Conservation (phyloP, 108 stramenopile species). For the Stephanodiscus minutulus region DNA sequence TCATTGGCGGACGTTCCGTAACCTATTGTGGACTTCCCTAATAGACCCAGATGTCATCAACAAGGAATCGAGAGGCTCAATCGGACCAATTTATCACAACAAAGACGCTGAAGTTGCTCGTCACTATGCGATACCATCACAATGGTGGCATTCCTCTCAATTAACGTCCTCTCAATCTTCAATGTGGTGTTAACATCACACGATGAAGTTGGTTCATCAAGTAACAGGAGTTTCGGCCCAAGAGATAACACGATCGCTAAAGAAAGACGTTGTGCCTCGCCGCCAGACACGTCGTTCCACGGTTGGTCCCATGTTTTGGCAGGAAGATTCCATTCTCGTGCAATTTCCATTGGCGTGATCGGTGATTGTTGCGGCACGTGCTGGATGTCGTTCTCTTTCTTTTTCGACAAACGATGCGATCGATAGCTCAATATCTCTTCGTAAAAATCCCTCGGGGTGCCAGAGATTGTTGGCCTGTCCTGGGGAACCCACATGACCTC, state of each 20-base stretch:
- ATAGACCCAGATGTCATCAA: too few species aligned
- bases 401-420: slow-evolving; percentile 14
- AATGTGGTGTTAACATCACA: slow-evolving; percentile 44
- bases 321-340: slow-evolving; percentile 23
- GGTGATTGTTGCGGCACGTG: too few species aligned
- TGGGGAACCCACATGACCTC: slow-evolving; percentile 55
- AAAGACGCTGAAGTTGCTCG: slow-evolving; percentile 28
- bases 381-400: background rate
- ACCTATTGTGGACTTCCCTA: too few species aligned
- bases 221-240: slow-evolving; percentile 36
- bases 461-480: slow-evolving; percentile 39
- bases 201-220: slow-evolving; percentile 51
- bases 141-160: slow-evolving; percentile 10
- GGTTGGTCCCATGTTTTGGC: slow-evolving; percentile 21
- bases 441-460: slow-evolving; percentile 47
- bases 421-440: slow-evolving; percentile 19
- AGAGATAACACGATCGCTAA: slow-evolving; percentile 53
- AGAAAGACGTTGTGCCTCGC: slow-evolving; percentile 52
- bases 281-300: slow-evolving; percentile 42
- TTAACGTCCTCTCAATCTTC: slow-evolving; percentile 32
- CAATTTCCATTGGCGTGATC: slow-evolving; percentile 28
- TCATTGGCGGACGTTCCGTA: too few species aligned
- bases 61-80: background rate
- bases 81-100: slow-evolving; percentile 13
- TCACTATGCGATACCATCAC: slow-evolving; percentile 37